phyloP scores from a whole-genome alignment of 306 rosid species.

The Elaeagnus macrophylla region DNA sequence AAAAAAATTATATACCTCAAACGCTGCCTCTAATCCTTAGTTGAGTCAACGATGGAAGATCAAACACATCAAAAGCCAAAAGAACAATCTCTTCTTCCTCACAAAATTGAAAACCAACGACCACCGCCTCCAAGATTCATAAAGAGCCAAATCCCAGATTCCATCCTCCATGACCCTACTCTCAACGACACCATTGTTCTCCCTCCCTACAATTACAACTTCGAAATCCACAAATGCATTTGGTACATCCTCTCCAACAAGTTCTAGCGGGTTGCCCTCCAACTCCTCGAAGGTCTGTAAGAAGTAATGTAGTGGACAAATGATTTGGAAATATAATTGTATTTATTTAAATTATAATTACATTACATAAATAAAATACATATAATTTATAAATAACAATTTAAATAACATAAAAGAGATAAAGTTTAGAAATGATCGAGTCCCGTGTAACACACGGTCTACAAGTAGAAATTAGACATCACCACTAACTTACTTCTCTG shows the following conservation, averaged over 20 bases:
- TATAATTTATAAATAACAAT: no score
- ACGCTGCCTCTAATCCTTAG: slow-evolving; percentile 1
- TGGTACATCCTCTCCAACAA: slow-evolving; percentile 64
- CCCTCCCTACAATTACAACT: slow-evolving; percentile 59
- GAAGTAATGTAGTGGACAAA: no score
- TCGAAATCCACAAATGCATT: slow-evolving; percentile 78
- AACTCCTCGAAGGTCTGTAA: slow-evolving; percentile 87
- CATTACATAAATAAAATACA: no score
- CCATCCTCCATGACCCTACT: slow-evolving; percentile 32
- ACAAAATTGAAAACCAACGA: background rate
- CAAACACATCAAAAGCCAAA: background rate
- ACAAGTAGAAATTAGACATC: no score
- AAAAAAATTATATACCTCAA: no score
- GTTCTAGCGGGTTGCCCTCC: slow-evolving; percentile 64
- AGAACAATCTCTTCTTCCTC: slow-evolving; percentile 1
- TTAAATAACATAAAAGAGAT: no score
- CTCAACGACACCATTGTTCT: slow-evolving; percentile 40
- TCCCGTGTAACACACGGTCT: no score
- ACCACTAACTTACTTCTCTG: no score
- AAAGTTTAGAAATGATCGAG: no score
- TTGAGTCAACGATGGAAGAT: slow-evolving; percentile 2
- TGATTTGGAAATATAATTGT: no score
- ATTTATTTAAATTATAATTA: no score
- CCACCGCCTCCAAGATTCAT: slow-evolving; percentile 29
- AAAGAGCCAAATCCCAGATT: slow-evolving; percentile 41